Evolutionary conservation across 2,329 filamentous ascomycete species (phyloP), one percentile per base, ranked within the genome.

Genomic region (Cladosporium oxysporum): DNA sequence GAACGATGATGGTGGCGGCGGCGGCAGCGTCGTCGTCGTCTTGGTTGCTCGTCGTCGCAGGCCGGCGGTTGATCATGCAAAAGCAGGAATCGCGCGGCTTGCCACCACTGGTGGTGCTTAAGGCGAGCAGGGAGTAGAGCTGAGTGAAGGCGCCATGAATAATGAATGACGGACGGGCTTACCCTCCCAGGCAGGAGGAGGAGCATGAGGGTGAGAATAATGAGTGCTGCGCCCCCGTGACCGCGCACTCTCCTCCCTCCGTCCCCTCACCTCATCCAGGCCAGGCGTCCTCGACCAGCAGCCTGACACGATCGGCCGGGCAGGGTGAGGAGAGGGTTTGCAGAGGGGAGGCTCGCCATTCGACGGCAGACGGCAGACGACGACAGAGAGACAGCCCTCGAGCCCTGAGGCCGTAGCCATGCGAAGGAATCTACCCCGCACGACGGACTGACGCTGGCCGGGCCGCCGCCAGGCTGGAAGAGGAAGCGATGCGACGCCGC

Each of bases 401-500:
- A 47, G 41, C 41, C 41, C n/a, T 47, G 41, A 47, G 41, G 41
- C 41, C 41, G 21, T 47, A 12, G 23, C 23, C 23, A 26, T n/a
- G 49, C 7, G 49, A 53, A 53, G 49, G 49, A 53, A 11, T 4
- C 5, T 58, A 58, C 55, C 55, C 55, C 55, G 55, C 55, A 58
- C 55, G 33, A 11, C 31, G 31, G 33, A 37, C 10, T 55, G 28
- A n/a, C 12, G 7, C 55, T 58, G 55, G 29, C 55, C 55, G 55
- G 31, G 16, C 55, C 55, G 55, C 55, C 55, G 33, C 55, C 55
- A 58, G 52, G 28, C 55, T 26, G 11, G 21, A 58, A 58, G 55
- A 23, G 23, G 55, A 41, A 58, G 55, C 10, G 55, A 58, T 58
- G 29, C 12, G 52, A n/a, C 26, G 23, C 23, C 11, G 49, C 49